Evolutionary conservation across 306 rosid species (phyloP).

Genomic region (Lithocarpus polystachyus): DNA sequence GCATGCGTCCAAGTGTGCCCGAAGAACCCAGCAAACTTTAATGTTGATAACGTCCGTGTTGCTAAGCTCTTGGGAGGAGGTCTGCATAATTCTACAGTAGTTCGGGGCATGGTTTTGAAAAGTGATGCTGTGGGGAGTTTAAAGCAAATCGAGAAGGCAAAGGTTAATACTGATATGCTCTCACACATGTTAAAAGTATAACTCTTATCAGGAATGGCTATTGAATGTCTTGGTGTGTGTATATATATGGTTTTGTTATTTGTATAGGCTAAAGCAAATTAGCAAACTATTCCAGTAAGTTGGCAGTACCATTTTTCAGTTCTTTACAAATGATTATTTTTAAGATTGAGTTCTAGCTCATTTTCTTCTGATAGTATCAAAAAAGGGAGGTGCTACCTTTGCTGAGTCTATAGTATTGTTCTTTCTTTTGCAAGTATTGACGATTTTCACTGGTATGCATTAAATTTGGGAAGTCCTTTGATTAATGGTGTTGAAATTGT

Average conservation of each 20-base stretch:
- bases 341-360: neutral
- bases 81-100: constrained; percentile 71
- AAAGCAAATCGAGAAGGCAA: constrained; percentile 68
- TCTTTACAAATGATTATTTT: neutral
- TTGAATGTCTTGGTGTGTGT: no score
- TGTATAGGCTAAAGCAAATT: no score
- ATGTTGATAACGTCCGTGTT: constrained; percentile 90
- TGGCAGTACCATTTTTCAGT: neutral
- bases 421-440: neutral
- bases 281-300: no score
- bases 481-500: constrained; percentile 11
- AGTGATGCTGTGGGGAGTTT: constrained; percentile 76
- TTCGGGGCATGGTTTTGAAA: constrained; percentile 81
- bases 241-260: no score
- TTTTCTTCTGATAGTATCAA: neutral
- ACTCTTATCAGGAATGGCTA: no score
- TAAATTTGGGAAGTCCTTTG: neutral
- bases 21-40: constrained; percentile 81
- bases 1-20: constrained; percentile 98
- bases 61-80: constrained; percentile 95
- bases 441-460: neutral
- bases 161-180: constrained; percentile 38
- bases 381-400: neutral
- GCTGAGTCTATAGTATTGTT: neutral
- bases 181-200: no score